These are phyloP conservation scores for Mycena kentingensis DNA, from an alignment of 768 basidiomycete genomes.

Conservation along the genomic window DNA sequence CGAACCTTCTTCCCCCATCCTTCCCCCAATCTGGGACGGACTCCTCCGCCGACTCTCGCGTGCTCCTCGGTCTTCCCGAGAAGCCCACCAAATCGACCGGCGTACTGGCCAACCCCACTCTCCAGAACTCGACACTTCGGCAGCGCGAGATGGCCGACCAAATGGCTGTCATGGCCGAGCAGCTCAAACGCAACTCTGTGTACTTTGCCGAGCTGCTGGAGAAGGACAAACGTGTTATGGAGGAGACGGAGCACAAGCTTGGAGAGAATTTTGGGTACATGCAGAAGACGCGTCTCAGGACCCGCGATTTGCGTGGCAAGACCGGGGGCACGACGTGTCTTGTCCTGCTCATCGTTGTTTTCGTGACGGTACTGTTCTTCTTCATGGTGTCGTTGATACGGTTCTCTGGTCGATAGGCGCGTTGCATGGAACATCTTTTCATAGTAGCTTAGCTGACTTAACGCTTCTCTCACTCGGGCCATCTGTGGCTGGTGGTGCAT, in stretches of 20 bases:
- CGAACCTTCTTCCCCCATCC: conserved; percentile 31
- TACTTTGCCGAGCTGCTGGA: conserved; percentile 75
- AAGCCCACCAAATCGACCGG: conserved; percentile 30
- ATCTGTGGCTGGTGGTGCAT: too few relatives aligned
- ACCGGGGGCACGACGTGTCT: conserved; percentile 75
- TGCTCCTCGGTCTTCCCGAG: conserved; percentile 16
- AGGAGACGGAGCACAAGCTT: conserved; percentile 67
- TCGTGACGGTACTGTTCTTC: conserved; percentile 69
- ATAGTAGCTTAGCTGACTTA: too few relatives aligned
- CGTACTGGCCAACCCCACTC: conserved; percentile 38
- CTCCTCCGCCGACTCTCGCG: conserved; percentile 18
- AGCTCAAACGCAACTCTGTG: conserved; percentile 80
- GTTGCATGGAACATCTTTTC: too few relatives aligned
- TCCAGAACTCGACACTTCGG: conserved; percentile 59
- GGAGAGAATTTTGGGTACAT: conserved; percentile 73
- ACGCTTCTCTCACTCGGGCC: too few relatives aligned
- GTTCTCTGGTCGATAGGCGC: conserved; percentile 31
- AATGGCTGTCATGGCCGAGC: conserved; percentile 82
- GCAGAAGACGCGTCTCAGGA: conserved; percentile 60
- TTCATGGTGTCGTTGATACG: conserved; percentile 75
- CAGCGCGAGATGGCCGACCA: conserved; percentile 77
- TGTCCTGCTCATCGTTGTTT: conserved; percentile 60
- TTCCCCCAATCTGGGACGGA: conserved; percentile 38
- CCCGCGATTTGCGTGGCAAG: conserved; percentile 65
- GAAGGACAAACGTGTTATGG: conserved; percentile 73